These are phyloP conservation scores for Eudorina sp. DNA, from an alignment of 139 green algal species.

Conservation along the genomic window DNA sequence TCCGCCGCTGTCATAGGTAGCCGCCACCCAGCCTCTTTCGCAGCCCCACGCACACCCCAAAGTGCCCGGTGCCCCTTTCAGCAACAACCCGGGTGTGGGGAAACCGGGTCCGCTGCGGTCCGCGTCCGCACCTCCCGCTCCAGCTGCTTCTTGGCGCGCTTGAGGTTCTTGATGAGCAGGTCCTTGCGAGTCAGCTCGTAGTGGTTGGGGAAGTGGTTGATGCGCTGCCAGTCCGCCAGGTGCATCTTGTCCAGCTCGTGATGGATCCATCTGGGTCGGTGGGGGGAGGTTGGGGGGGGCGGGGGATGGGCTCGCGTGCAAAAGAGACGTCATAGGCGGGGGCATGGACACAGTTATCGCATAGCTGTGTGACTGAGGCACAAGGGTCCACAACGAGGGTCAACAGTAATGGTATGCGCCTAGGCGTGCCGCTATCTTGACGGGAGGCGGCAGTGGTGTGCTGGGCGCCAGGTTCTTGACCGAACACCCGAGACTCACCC, in stretches of 20 bases:
- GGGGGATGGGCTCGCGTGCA: neutral
- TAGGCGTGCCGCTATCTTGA: no score
- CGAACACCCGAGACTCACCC: slow-evolving; percentile 61
- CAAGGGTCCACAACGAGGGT: no score
- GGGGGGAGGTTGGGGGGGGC: neutral
- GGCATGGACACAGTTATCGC: no score
- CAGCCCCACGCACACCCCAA: neutral
- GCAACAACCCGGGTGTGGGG: no score
- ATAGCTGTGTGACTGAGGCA: no score
- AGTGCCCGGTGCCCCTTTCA: no score
- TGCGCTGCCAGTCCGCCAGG: slow-evolving; percentile 81
- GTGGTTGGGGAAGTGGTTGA: slow-evolving; percentile 94
- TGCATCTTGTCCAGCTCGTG: slow-evolving; percentile 74
- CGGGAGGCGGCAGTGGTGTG: no score
- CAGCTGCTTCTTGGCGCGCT: slow-evolving; percentile 79
- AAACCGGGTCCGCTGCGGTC: no score
- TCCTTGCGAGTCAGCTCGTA: slow-evolving; percentile 92
- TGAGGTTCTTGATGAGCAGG: slow-evolving; percentile 91
- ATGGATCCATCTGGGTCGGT: slow-evolving; percentile 69
- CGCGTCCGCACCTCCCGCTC: slow-evolving; percentile 67
- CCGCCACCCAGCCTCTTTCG: no score
- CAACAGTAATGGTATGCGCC: no score
- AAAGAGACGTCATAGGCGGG: neutral
- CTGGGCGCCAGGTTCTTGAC: no score
- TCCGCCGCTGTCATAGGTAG: no score